A percentile compares a stretch with the other conserved stretches of the same genome.
Conservation (phyloP, 352 stramenopile species). For the Pythium folliculosum region DNA sequence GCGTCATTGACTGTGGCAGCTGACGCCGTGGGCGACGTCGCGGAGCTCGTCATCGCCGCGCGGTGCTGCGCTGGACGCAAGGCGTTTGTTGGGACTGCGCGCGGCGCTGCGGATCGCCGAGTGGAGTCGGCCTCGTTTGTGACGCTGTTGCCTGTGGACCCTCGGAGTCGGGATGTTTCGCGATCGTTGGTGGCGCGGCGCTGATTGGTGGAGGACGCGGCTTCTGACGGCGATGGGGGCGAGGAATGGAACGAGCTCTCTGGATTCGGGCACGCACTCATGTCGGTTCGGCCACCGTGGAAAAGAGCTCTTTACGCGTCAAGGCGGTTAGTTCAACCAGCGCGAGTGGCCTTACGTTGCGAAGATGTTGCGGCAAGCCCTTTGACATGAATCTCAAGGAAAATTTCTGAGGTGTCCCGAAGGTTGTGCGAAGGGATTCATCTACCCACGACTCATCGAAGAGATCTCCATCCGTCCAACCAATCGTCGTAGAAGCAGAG, state of each 20-base stretch:
- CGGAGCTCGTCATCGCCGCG: conserved; percentile 24
- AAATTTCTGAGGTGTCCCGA: conserved; percentile 1
- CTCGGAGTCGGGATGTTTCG: neutral
- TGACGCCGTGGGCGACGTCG: conserved; percentile 1
- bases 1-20: neutral
- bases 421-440: conserved; percentile 24
- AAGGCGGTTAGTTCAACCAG: conserved; percentile 1
- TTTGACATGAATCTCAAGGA: neutral
- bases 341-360: neutral
- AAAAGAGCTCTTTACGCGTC: neutral
- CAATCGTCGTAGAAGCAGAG: neutral
- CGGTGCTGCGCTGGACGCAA: neutral
- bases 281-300: neutral
- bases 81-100: neutral
- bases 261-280: conserved; percentile 7
- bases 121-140: neutral
- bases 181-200: neutral
- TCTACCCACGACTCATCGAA: conserved; percentile 8
- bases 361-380: conserved; percentile 2
- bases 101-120: conserved; percentile 4
- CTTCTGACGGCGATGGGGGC: neutral
- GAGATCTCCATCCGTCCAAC: conserved; percentile 21
- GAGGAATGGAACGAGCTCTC: neutral
- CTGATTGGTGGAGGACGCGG: conserved; percentile 1
- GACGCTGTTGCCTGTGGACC: neutral